phyloP scores from a whole-genome alignment of 768 basidiomycete genomes.

The Mrakia frigida region DNA sequence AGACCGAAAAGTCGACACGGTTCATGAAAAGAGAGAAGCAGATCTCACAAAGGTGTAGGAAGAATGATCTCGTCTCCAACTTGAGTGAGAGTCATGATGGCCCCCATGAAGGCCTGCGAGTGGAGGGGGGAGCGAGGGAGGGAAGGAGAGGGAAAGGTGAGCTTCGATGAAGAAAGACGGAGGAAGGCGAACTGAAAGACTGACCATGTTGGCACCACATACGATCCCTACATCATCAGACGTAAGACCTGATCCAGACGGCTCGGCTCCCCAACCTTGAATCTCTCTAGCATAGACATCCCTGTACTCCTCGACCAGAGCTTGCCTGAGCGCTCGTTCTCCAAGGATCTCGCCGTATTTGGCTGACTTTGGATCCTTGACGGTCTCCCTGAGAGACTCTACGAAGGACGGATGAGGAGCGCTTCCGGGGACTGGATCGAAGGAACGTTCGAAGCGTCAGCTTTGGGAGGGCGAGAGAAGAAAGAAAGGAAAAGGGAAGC shows the following conservation, averaged over 20 bases:
- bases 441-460: not conserved
- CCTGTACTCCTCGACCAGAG: slow-evolving; percentile 60
- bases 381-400: slow-evolving; percentile 45
- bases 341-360: slow-evolving; percentile 62
- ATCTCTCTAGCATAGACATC: slow-evolving; percentile 50
- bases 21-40: not conserved
- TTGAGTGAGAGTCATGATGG: slow-evolving; percentile 34
- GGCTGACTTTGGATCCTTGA: slow-evolving; percentile 42
- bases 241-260: slow-evolving; percentile 48
- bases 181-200: slow-evolving; percentile 51
- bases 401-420: slow-evolving; percentile 58
- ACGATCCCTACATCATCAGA: slow-evolving; percentile 48
- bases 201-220: slow-evolving; percentile 29
- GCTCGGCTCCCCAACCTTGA: slow-evolving; percentile 1
- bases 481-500: not conserved
- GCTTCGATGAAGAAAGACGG: slow-evolving; percentile 70
- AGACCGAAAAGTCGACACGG: not conserved
- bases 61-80: slow-evolving; percentile 38
- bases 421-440: slow-evolving; percentile 54
- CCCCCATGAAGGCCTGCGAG: slow-evolving; percentile 43
- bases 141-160: slow-evolving; percentile 55
- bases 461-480: not conserved
- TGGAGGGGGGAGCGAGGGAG: slow-evolving; percentile 68
- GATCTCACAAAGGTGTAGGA: slow-evolving; percentile 34
- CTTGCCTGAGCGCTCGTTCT: slow-evolving; percentile 52